A percentile compares a stretch with the other conserved stretches of the same genome.
These are phyloP conservation scores for Fagus crenata DNA, from an alignment of 306 rosid species.

Conservation along the genomic window DNA sequence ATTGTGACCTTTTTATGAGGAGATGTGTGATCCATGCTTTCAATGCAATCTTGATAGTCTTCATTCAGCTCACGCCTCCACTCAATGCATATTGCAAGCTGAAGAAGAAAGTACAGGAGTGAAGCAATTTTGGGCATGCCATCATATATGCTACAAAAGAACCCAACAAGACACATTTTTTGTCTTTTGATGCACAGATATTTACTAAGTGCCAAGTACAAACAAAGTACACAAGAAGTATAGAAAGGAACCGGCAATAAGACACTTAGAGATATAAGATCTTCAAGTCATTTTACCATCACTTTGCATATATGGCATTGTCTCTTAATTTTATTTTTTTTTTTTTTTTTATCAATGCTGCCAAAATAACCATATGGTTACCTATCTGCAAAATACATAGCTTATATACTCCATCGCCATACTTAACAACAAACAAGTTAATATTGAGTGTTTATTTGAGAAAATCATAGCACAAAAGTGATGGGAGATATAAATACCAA, in stretches of 20 bases:
- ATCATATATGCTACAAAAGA: slow-evolving; percentile 11
- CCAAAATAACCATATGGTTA: background rate
- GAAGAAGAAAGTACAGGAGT: slow-evolving; percentile 35
- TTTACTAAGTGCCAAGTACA: background rate
- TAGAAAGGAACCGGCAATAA: background rate
- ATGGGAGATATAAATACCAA: no score
- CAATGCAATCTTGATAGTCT: slow-evolving; percentile 91
- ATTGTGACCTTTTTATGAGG: slow-evolving; percentile 53
- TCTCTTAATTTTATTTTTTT: background rate
- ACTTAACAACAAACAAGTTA: background rate
- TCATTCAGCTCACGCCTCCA: slow-evolving; percentile 63
- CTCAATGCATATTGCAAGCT: slow-evolving; percentile 95
- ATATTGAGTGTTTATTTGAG: background rate
- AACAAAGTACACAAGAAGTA: background rate
- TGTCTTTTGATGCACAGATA: background rate
- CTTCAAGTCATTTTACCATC: background rate
- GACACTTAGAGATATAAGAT: background rate
- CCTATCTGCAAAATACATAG: background rate
- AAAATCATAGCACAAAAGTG: no score
- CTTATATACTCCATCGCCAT: background rate
- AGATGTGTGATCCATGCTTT: slow-evolving; percentile 64
- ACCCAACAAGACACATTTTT: background rate
- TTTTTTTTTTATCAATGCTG: no score
- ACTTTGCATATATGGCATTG: background rate
- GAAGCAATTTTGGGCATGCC: slow-evolving; percentile 24